These are phyloP conservation scores for Scenedesmus sp. DNA, from an alignment of 163 green algal genomes.

Conservation along the genomic window DNA sequence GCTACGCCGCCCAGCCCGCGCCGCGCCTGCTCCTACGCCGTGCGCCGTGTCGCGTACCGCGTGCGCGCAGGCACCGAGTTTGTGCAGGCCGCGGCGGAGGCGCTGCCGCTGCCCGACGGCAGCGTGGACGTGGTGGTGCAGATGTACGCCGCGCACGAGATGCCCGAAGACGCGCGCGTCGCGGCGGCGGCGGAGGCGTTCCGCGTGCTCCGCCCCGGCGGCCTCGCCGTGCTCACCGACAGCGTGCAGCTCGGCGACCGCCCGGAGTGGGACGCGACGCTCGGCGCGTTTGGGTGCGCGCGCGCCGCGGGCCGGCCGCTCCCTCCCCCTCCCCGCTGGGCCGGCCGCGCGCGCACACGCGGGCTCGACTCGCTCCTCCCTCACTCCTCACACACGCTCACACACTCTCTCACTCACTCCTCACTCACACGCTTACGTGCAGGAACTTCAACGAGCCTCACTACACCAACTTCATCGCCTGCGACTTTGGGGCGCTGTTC, in stretches of 20 bases:
- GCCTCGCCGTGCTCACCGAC: constrained; percentile 74
- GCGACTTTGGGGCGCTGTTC: constrained; percentile 73
- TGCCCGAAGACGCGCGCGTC: constrained; percentile 67
- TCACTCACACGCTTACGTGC: too few relatives aligned
- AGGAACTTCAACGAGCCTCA: constrained; percentile 82
- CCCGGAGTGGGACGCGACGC: constrained; percentile 53
- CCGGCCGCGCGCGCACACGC: too few relatives aligned
- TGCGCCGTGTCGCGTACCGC: too few relatives aligned
- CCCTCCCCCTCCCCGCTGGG: too few relatives aligned
- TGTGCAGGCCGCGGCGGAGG: constrained; percentile 77
- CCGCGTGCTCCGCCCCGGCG: constrained; percentile 70
- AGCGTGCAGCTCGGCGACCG: constrained; percentile 69
- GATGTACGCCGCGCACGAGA: constrained; percentile 94
- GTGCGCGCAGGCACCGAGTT: constrained; percentile 62
- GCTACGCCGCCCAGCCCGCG: too few relatives aligned
- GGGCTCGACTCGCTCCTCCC: too few relatives aligned
- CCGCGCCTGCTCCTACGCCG: too few relatives aligned
- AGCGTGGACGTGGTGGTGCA: constrained; percentile 64
- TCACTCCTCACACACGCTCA: too few relatives aligned
- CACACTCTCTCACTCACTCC: too few relatives aligned
- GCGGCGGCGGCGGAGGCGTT: constrained; percentile 46
- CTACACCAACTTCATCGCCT: constrained; percentile 71
- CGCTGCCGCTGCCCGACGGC: constrained; percentile 62
- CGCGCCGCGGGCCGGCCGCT: too few relatives aligned
- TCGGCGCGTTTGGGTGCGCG: constrained; percentile 69